phyloP scores from a whole-genome alignment of 2,329 filamentous ascomycete genomes.

The Verticillium zaregamsianum region DNA sequence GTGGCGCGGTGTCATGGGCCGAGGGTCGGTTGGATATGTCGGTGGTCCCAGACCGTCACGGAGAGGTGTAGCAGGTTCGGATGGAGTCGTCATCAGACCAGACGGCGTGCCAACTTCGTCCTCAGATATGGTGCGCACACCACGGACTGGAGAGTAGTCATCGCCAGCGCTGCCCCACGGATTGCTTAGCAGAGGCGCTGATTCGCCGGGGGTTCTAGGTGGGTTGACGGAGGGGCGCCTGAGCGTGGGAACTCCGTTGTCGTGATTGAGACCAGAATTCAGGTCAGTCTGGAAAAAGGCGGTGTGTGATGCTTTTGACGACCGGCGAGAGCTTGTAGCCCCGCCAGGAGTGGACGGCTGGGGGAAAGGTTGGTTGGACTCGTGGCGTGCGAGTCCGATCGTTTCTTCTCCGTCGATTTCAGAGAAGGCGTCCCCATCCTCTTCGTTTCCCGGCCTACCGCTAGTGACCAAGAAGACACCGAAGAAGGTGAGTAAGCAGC shows the following conservation, averaged over 20 bases:
- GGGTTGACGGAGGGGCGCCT: slow-evolving; percentile 25
- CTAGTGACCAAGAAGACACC: slow-evolving; percentile 98
- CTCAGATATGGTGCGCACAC: slow-evolving; percentile 30
- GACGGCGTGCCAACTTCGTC: slow-evolving; percentile 27
- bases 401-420: slow-evolving; percentile 60
- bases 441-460: slow-evolving; percentile 58
- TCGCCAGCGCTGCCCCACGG: slow-evolving; percentile 36
- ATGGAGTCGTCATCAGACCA: slow-evolving; percentile 18
- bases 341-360: slow-evolving; percentile 16
- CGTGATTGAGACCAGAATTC: slow-evolving; percentile 26
- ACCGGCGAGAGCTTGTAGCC: slow-evolving; percentile 36
- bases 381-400: slow-evolving; percentile 55
- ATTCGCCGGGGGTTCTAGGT: slow-evolving; percentile 29
- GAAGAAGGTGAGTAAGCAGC: slow-evolving; percentile 87
- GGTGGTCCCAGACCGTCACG: slow-evolving; percentile 18
- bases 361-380: slow-evolving; percentile 34
- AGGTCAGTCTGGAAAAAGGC: slow-evolving; percentile 35
- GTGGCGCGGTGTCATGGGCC: slow-evolving; percentile 20
- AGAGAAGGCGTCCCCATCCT: slow-evolving; percentile 53
- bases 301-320: slow-evolving; percentile 42
- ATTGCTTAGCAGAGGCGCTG: slow-evolving; percentile 35
- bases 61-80: slow-evolving; percentile 26
- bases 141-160: slow-evolving; percentile 23
- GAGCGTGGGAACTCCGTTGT: slow-evolving; percentile 29
- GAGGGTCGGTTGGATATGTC: slow-evolving; percentile 13